Conservation (phyloP, 2,329 filamentous ascomycete species). For the Penicillium sp. region DNA sequence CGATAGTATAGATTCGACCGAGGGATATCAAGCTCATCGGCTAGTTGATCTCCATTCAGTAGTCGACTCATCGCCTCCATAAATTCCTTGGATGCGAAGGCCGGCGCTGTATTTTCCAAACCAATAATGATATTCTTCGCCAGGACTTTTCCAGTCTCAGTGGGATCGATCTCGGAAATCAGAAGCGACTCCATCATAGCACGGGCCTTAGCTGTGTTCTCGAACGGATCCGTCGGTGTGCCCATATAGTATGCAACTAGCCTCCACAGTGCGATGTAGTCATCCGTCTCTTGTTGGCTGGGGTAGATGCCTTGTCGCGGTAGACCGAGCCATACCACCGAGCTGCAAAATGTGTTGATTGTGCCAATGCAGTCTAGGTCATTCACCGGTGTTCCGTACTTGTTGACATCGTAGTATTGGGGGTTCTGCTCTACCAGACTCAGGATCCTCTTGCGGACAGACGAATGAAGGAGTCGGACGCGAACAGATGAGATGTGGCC, state of each 20-base stretch:
- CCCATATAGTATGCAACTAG: slow-evolving; percentile 71
- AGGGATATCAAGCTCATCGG: slow-evolving; percentile 58
- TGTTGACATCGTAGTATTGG: slow-evolving; percentile 59
- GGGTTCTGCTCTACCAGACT: slow-evolving; percentile 55
- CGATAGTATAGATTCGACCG: slow-evolving; percentile 58
- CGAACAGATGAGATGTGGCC: slow-evolving; percentile 64
- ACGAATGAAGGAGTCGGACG: slow-evolving; percentile 67
- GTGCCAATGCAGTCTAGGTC: slow-evolving; percentile 73
- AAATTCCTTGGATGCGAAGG: slow-evolving; percentile 63
- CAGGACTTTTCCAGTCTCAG: slow-evolving; percentile 59
- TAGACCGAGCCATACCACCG: slow-evolving; percentile 65
- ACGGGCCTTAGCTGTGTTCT: slow-evolving; percentile 54
- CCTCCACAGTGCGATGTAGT: slow-evolving; percentile 74
- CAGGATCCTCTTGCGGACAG: slow-evolving; percentile 64
- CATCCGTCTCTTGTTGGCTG: slow-evolving; percentile 58
- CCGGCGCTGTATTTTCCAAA: slow-evolving; percentile 64
- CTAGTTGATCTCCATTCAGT: slow-evolving; percentile 65
- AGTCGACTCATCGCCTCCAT: slow-evolving; percentile 66
- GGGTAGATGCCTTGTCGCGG: slow-evolving; percentile 71
- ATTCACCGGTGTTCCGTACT: slow-evolving; percentile 67
- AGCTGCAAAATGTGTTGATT: slow-evolving; percentile 66
- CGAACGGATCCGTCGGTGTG: slow-evolving; percentile 61
- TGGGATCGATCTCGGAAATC: slow-evolving; percentile 64
- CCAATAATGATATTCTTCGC: slow-evolving; percentile 73
- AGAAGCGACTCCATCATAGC: slow-evolving; percentile 66